phyloP scores from a whole-genome alignment of 352 stramenopile species.

The Phytophthora ohioensis region DNA sequence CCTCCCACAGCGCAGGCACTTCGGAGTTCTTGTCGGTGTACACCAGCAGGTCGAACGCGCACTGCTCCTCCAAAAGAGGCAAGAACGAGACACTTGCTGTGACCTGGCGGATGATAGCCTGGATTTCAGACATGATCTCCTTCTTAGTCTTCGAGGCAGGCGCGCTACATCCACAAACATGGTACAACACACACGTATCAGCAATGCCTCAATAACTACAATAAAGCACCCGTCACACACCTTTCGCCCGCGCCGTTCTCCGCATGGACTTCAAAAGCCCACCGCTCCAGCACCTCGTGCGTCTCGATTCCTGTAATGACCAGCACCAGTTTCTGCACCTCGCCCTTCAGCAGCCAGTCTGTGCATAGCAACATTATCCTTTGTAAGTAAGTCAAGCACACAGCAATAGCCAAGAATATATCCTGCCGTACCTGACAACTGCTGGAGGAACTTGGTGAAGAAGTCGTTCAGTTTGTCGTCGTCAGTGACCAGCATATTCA shows the following conservation, averaged over 20 bases:
- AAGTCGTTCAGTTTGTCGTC: constrained; percentile 97
- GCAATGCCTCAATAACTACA: background rate
- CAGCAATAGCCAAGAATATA: background rate
- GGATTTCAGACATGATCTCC: constrained; percentile 98
- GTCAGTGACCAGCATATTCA: constrained; percentile 98
- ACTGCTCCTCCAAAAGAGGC: constrained; percentile 97
- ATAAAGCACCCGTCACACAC: constrained; percentile 33
- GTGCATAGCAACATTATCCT: background rate
- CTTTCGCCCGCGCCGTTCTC: constrained; percentile 50
- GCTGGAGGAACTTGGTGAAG: constrained; percentile 93
- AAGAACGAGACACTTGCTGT: constrained; percentile 99
- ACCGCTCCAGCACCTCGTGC: constrained; percentile 97
- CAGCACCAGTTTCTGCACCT: constrained; percentile 98
- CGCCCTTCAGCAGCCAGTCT: constrained; percentile 95
- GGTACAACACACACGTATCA: background rate
- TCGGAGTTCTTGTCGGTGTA: constrained; percentile 98
- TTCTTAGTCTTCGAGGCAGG: constrained; percentile 80
- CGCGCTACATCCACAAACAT: constrained; percentile 29
- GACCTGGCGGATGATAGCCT: constrained; percentile 99
- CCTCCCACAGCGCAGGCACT: constrained; percentile 97
- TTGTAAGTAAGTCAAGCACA: constrained; percentile 8
- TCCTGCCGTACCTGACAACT: constrained; percentile 79
- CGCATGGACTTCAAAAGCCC: constrained; percentile 97
- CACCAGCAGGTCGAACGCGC: constrained; percentile 98
- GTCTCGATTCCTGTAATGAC: constrained; percentile 98